Evolutionary conservation across 306 rosid species (phyloP), one percentile per base, ranked within the genome.

Genomic region (Quercus mongolica): DNA sequence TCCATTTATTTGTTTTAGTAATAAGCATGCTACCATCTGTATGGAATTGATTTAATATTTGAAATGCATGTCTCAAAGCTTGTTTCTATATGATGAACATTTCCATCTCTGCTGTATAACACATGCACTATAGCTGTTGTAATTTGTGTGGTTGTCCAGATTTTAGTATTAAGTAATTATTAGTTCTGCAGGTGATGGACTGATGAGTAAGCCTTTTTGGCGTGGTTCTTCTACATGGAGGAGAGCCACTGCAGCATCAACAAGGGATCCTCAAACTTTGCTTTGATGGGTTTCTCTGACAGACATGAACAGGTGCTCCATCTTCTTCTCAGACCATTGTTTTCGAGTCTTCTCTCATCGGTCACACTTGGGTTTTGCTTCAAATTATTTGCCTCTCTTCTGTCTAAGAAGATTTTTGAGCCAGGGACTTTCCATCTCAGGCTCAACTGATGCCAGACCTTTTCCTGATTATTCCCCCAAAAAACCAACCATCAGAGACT

Each of bases 391-490:
- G 3, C 80, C 81, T 73, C 76, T 75, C 44, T 72, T 61, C 4
- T 64, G 72, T 30, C 70, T 51, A 58, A 56, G 70, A 73, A 83
- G 76, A 71, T 77, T 77, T 75, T 55, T 68, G 56, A 86, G 54
- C 74, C 73, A 59, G 28, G 74, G 41, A 56, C 49, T 74, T 59
- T 81, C 83, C 51, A 78, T 77, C 69, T 76, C 78, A 49, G 71
- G 69, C 78, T 78, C 90, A 74, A 76, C 86, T 56, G 80, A 67
- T 80, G 67, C 82, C 41, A 88, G 98, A 76, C 94, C 95, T 21
- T 94, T 94, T 74, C 98, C 98, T 56, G 94, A 91, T 76, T 94
- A 90, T 85, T 90, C 98, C 25, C 97, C 92, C 0, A 88, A 87
- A 64, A 94, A 83, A 59, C 90, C 92, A 44, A 76, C 89, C 67